Percentiles rank a stretch among this genome's conserved stretches.
Evolutionary conservation across 345 rosid genomes (phyloP).

Genomic region (sweet orange (Citrus sinensis)): DVS_A1.0 CM039166.1:25584001-25584500

Average conservation of each 20-base stretch:
- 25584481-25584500: slow-evolving; percentile 87
- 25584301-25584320: slow-evolving; percentile 68
- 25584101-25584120: slow-evolving; percentile 72
- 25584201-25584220: slow-evolving; percentile 88
- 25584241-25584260: slow-evolving; percentile 54
- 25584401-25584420: slow-evolving; percentile 53
- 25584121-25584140: slow-evolving; percentile 66
- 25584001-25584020: not conserved
- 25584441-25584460: slow-evolving; percentile 56
- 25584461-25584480: slow-evolving; percentile 49
- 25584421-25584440: slow-evolving; percentile 63
- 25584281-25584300: slow-evolving; percentile 82
- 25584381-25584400: slow-evolving; percentile 55
- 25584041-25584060: not conserved
- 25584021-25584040: not conserved
- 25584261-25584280: slow-evolving; percentile 68
- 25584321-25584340: slow-evolving; percentile 86
- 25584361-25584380: slow-evolving; percentile 69
- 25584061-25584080: not conserved
- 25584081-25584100: slow-evolving; percentile 31
- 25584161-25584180: slow-evolving; percentile 51
- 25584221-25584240: slow-evolving; percentile 73
- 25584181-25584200: slow-evolving; percentile 64
- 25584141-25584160: slow-evolving; percentile 79
- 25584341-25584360: slow-evolving; percentile 58